Evolutionary conservation across 192 early-diverging fungal species (phyloP), one percentile per base, ranked within the genome.

Genomic region (Coemansia sp.): DNA sequence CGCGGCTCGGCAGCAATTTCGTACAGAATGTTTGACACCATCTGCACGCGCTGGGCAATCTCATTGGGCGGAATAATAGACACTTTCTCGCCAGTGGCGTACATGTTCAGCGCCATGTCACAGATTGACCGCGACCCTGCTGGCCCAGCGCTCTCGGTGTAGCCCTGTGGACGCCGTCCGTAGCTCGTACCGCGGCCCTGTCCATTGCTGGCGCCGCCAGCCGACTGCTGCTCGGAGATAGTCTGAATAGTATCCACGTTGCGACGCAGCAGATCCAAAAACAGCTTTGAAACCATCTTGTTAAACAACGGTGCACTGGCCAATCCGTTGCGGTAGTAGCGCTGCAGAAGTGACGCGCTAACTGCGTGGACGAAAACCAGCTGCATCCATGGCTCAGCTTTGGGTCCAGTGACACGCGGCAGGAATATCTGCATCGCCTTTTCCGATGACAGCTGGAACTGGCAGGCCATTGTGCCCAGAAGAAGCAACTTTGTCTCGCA

Each of bases 331-430:
- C 60, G 38, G 46, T 71, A 75, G 73, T 69, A 53, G 37, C 51
- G 57, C 53, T 81, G 72, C 38, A 26, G 40, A 19, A 64, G 28
- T 1, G 72, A 56, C 21, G 25, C 25, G 10, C 46, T 87, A 60
- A 93, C 91, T 0, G 87, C 87, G 40, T 88, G 88, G 15, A 90
- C 86, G 38, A 96, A 83, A 14, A 91, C 89, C 20, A 95, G 81
- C 64, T 93, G 91, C 68, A 91, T 93, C 61, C 87, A 74, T 9
- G 85, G 83, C 21, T 92, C 89, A 1, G 91, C 84, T 22, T 83
- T 86, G 10, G 87, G 83, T 26, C 87, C 84, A 6, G 91, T 73
- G 31, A 93, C 76, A 19, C 85, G 78, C 1, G 93, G 88, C 60
- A 95, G 78, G 19, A 94, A 80, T 1, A 79, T 78, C 28, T 86